Percentiles rank a stretch among this genome's conserved stretches.
These are phyloP conservation scores for Drosera spatulata DNA, from an alignment of 179 eudicot species.

Conservation along the genomic window DNA sequence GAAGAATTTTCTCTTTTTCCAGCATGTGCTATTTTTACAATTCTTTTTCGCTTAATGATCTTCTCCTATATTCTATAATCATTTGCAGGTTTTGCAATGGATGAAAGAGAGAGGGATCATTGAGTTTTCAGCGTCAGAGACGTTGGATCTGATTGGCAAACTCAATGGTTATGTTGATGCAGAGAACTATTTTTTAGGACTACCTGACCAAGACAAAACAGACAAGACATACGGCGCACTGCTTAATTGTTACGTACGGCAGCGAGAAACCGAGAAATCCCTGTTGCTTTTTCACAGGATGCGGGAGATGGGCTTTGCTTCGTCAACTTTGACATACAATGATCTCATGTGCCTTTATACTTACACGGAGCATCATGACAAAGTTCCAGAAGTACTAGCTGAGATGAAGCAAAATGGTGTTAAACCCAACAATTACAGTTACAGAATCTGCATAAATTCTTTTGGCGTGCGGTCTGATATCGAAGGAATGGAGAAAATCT, in stretches of 20 bases:
- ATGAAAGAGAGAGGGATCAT: slow-evolving; percentile 45
- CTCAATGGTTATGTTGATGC: slow-evolving; percentile 67
- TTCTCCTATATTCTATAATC: neutral
- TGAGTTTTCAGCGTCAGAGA: slow-evolving; percentile 51
- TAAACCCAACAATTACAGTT: slow-evolving; percentile 72
- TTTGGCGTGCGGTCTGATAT: slow-evolving; percentile 55
- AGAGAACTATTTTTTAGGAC: slow-evolving; percentile 56
- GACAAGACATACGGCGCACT: slow-evolving; percentile 84
- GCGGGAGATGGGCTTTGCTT: slow-evolving; percentile 61
- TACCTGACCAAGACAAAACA: slow-evolving; percentile 49
- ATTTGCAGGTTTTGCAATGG: slow-evolving; percentile 74
- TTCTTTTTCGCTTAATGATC: too few species aligned
- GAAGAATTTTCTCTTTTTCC: too few species aligned
- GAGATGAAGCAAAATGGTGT: slow-evolving; percentile 63
- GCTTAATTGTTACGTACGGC: slow-evolving; percentile 81
- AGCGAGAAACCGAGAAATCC: slow-evolving; percentile 53
- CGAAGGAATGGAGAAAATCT: slow-evolving; percentile 43
- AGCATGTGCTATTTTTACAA: too few species aligned
- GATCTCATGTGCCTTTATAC: slow-evolving; percentile 83
- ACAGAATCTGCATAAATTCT: slow-evolving; percentile 74
- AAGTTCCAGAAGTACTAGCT: slow-evolving; percentile 52
- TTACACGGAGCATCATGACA: slow-evolving; percentile 33
- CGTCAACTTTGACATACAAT: slow-evolving; percentile 52
- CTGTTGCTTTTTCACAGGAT: slow-evolving; percentile 53
- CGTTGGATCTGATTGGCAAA: slow-evolving; percentile 74